A percentile compares a stretch with the other conserved stretches of the same genome.
phyloP scores from a whole-genome alignment of 306 rosid genomes.

The Acacia melanoxylon region DNA sequence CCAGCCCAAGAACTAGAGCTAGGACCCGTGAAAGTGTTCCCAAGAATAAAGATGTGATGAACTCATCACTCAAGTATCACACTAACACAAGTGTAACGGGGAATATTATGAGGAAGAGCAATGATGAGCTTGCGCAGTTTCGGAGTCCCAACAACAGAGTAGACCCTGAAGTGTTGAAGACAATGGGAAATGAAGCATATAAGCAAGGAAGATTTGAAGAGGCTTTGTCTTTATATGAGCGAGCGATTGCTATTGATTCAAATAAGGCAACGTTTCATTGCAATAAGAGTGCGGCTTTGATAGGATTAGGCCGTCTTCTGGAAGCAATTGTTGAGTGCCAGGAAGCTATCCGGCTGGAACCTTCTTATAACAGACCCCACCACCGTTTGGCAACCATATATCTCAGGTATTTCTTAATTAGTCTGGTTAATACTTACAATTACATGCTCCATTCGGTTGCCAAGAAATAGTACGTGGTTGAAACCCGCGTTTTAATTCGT shows the following conservation, averaged over 20 bases:
- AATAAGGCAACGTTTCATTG: constrained; percentile 67
- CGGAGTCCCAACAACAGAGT: constrained; percentile 32
- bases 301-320: constrained; percentile 60
- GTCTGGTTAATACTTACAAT: background rate
- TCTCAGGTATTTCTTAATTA: constrained; percentile 56
- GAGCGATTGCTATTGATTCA: constrained; percentile 71
- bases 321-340: constrained; percentile 73
- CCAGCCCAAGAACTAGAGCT: constrained; percentile 35
- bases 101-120: constrained; percentile 67
- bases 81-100: constrained; percentile 51
- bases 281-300: constrained; percentile 88
- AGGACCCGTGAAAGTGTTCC: constrained; percentile 30
- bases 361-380: constrained; percentile 76
- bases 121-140: constrained; percentile 38
- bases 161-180: constrained; percentile 73
- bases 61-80: constrained; percentile 16
- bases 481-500: background rate
- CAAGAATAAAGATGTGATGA: constrained; percentile 34
- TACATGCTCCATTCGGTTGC: background rate
- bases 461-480: background rate
- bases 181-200: constrained; percentile 79
- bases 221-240: constrained; percentile 70
- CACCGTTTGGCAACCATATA: constrained; percentile 79
- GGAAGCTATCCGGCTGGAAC: constrained; percentile 70
- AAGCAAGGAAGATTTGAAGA: constrained; percentile 61